Conservation (phyloP, 2,329 filamentous ascomycete species). For the Xylariaceae sp. region DNA sequence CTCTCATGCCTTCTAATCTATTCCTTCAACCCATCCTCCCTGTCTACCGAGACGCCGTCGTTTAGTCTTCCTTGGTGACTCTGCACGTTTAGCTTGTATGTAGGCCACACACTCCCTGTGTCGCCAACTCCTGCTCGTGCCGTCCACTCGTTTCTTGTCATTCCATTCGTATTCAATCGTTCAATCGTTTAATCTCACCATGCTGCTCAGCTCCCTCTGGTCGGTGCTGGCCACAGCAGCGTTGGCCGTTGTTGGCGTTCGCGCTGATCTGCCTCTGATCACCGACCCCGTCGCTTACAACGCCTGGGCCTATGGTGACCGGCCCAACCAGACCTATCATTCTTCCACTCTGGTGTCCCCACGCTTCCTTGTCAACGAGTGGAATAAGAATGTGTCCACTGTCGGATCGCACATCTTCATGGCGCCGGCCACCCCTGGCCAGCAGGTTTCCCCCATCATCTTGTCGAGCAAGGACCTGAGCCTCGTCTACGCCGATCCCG, state of each 20-base stretch:
- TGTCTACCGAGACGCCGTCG: neutral
- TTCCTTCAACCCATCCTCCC: neutral
- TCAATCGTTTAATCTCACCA: conserved; percentile 6
- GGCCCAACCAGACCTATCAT: conserved; percentile 24
- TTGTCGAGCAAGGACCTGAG: conserved; percentile 24
- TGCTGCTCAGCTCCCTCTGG: conserved; percentile 12
- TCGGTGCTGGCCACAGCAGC: conserved; percentile 7
- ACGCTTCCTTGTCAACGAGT: conserved; percentile 21
- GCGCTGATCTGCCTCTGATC: conserved; percentile 18
- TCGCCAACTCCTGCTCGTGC: neutral
- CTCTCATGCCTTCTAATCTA: too few species aligned
- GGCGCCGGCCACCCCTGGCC: conserved; percentile 8
- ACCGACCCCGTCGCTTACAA: conserved; percentile 20
- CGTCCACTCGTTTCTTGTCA: neutral
- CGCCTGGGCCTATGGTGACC: conserved; percentile 19
- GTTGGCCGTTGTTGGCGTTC: conserved; percentile 7
- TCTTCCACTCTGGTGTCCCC: conserved; percentile 21
- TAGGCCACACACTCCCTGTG: neutral
- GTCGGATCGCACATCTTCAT: conserved; percentile 23
- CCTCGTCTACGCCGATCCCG: conserved; percentile 25
- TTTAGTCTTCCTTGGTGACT: neutral
- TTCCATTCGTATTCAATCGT: conserved; percentile 3
- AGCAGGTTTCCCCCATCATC: conserved; percentile 23
- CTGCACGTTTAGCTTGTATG: neutral
- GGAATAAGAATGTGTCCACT: conserved; percentile 19